Evolutionary conservation across 305 asterid genomes (phyloP).

Genomic region (Solanum aculeatissimum): DNA sequence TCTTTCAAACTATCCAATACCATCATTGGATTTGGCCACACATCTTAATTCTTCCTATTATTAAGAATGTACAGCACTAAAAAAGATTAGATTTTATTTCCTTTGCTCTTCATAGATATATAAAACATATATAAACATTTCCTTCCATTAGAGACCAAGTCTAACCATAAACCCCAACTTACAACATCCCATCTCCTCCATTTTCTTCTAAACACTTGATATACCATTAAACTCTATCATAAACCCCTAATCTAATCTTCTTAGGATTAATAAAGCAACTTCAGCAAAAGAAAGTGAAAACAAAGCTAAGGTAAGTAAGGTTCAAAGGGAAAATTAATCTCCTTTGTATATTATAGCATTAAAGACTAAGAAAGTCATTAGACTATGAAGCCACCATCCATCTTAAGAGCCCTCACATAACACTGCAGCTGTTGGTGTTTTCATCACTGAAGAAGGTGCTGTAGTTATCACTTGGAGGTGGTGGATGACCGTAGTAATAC

Average conservation of each 20-base stretch:
- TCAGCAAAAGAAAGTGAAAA: not conserved
- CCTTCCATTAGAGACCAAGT: slow-evolving; percentile 16
- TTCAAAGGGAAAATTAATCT: slow-evolving; percentile 18
- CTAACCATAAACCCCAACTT: not conserved
- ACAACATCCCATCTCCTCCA: slow-evolving; percentile 3
- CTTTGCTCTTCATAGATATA: slow-evolving; percentile 22
- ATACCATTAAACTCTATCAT: slow-evolving; percentile 29
- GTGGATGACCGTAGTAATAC: slow-evolving; percentile 40
- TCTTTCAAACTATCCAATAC: not conserved
- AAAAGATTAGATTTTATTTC: slow-evolving; percentile 8
- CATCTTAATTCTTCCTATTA: not conserved
- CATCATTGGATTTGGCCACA: not conserved
- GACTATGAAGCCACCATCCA: slow-evolving; percentile 4
- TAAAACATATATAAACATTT: slow-evolving; percentile 48
- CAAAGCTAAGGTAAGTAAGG: not conserved
- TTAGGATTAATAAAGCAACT: slow-evolving; percentile 18
- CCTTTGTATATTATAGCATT: slow-evolving; percentile 35
- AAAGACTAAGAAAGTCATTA: slow-evolving; percentile 18
- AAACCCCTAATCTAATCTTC: slow-evolving; percentile 38
- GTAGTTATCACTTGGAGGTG: slow-evolving; percentile 55
- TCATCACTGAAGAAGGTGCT: slow-evolving; percentile 58
- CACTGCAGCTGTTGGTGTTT: slow-evolving; percentile 52
- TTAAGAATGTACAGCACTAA: not conserved
- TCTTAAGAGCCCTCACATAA: slow-evolving; percentile 50
- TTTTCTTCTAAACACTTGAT: slow-evolving; percentile 28